Evolutionary conservation across 805 yeast genomes (phyloP), one percentile per base, ranked within the genome.

Genomic region (Maudiozyma saulgeensis): DNA sequence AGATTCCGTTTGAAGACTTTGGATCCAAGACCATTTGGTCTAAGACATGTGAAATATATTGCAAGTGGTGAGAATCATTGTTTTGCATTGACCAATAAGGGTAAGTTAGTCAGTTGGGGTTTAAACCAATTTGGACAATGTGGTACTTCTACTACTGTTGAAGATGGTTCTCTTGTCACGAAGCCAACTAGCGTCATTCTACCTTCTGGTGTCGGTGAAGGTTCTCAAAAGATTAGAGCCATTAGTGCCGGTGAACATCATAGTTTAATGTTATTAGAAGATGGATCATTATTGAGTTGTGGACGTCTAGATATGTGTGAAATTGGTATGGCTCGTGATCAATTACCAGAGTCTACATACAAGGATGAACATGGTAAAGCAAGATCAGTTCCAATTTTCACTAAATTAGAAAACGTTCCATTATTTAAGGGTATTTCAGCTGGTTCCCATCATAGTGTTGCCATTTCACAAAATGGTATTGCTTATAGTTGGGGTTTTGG

Each of bases 401-500:
- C 96, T 0, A 77, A 77, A 57, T 67, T 91, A 45, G 62, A 68
- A 19, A 73, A 75, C 35, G 72, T 80, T 41, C 87, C 89, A 44
- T 73, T 73, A 52, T 68, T 80, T 60, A 78, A 75, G 56, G 62
- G 67, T 26, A 73, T 91, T 42, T 84, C 95, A 6, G 80, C 84
- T 37, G 99, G 99, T 1, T 83, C 96, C 1, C 98, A 93, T 60
- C 99, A 93, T 64, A 84, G 95, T 2, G 69, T 93, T 49, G 97
- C 96, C 1, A 76, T 90, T 5, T 80, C 95, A 3, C 77, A 74
- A 21, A 88, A 87, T 58, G 99, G 99, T 13, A 71, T 86, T 46
- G 86, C 81, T 1, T 93, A 81, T 70, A 79, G 97, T 1, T 93
- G 99, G 99, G 99, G 99, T 1, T 93, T 90, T 64, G 97, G 95